Percentiles rank a stretch among this genome's conserved stretches.
Evolutionary conservation across 1,284 basidiomycete species (phyloP).

Genomic region (Ganoderma sinense): DNA sequence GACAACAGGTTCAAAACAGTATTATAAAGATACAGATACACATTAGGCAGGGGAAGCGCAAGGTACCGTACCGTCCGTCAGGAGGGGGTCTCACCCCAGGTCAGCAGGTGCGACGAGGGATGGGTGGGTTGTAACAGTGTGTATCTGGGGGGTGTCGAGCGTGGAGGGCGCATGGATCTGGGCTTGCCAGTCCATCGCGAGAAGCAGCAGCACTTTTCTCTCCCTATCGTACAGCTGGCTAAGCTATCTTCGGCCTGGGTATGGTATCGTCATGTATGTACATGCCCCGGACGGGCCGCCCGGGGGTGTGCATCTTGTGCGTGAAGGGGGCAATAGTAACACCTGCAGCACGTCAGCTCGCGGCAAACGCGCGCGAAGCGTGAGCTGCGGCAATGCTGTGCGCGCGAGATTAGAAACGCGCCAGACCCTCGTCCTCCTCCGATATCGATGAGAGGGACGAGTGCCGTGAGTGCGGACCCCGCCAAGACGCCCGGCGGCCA

Average conservation of each 20-base stretch:
- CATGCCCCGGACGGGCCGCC: conserved; percentile 8
- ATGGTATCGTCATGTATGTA: conserved; percentile 16
- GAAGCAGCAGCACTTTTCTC: conserved; percentile 18
- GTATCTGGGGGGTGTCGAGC: not conserved
- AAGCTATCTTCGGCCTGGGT: conserved; percentile 4
- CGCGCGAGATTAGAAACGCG: conserved; percentile 33
- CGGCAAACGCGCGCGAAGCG: not conserved
- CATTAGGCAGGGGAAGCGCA: conserved; percentile 17
- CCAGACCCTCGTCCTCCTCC: conserved; percentile 35
- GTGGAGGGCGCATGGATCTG: not conserved
- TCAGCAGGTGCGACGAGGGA: not conserved
- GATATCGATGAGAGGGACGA: conserved; percentile 41
- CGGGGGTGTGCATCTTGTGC: not conserved
- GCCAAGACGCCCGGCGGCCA: conserved; percentile 20
- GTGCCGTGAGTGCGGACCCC: conserved; percentile 36
- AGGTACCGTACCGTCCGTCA: conserved; percentile 8
- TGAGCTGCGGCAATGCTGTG: not conserved
- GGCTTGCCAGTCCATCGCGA: conserved; percentile 14
- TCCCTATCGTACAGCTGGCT: conserved; percentile 3
- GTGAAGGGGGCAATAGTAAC: not conserved
- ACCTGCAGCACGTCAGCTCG: not conserved
- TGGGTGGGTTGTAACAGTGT: not conserved
- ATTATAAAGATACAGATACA: conserved; percentile 25
- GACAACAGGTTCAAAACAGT: conserved; percentile 7
- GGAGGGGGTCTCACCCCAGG: not conserved